Evolutionary conservation across 257 asterid genomes (phyloP).

Genomic region (Ilex asprella): DNA sequence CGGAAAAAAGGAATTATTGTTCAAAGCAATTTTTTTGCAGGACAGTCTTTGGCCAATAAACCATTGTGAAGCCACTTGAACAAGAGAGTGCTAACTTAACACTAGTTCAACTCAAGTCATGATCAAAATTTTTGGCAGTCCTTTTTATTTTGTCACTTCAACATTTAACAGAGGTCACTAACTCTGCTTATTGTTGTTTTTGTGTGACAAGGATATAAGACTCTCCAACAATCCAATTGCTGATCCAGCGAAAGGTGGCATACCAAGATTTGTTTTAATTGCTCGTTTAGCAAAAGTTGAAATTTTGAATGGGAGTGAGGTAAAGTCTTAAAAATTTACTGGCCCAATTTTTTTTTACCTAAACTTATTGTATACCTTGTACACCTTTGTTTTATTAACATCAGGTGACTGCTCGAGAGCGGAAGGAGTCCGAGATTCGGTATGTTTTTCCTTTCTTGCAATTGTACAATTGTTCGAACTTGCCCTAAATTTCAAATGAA

Average conservation of each 20-base stretch:
- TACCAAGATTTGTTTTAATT: constrained; percentile 75
- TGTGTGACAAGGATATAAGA: constrained; percentile 58
- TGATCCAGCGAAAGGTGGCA: constrained; percentile 71
- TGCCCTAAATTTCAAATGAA: background rate
- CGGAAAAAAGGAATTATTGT: background rate
- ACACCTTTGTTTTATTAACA: constrained; percentile 14
- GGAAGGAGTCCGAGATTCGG: constrained; percentile 97
- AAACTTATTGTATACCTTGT: constrained; percentile 20
- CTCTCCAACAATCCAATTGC: constrained; percentile 83
- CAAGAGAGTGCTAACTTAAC: too few species aligned
- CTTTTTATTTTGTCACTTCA: background rate
- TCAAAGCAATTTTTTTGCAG: background rate
- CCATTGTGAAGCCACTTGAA: too few species aligned
- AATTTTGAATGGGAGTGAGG: constrained; percentile 90
- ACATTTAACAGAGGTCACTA: background rate
- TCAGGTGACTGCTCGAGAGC: constrained; percentile 82
- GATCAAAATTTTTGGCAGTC: background rate
- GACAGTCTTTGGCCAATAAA: background rate
- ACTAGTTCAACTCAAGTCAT: too few species aligned
- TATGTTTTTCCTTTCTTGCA: constrained; percentile 28
- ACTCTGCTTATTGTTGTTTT: background rate
- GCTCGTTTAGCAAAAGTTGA: constrained; percentile 70
- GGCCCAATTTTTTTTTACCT: constrained; percentile 3
- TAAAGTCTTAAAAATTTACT: constrained; percentile 17
- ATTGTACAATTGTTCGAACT: background rate